Evolutionary conservation across 768 basidiomycete species (phyloP), one percentile per base, ranked within the genome.

Genomic region (Xerocomus spinulosus): DNA sequence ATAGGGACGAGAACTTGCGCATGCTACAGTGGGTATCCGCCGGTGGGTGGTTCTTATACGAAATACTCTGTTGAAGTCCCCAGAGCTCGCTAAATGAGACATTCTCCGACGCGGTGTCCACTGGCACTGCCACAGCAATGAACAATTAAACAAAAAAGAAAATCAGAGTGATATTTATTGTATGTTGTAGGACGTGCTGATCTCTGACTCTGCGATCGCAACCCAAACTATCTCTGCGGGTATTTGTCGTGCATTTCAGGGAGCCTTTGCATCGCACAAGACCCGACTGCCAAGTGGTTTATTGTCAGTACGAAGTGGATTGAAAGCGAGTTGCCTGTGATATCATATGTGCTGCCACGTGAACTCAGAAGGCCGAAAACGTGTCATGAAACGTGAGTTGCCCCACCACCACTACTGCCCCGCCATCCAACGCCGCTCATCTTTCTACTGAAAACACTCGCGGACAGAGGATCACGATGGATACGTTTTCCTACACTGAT

Each of bases 401-500:
- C 26, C 10, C 26, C 26, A 21, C 35, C 10, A 12, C 20, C 32
- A 33, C 32, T 33, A 34, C 20, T 30, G 33, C 14, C 14, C 7
- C n/a, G 13, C 20, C 7, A 29, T 44, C 17, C 6, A 29, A 32
- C 1, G 26, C 40, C 17, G 21, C n/a, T n/a, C n/a, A n/a, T n/a
- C n/a, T n/a, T 20, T 0, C n/a, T 14, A 6, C 4, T 3, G 8
- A 20, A 43, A 23, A 46, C 35, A 26, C 24, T 24, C 18, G 3
- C 38, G 5, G 14, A 26, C 21, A 26, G 32, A 42, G 17, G 48
- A 41, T 48, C 37, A 32, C 52, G 23, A 74, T 78, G 74, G 75
- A 65, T 42, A 52, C 40, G 15, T 78, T 80, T 57, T 85, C 85
- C 17, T 86, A 81, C 78, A 71, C 76, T 9, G 85, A 87, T 57